Base-by-base conservation (phyloP, 306 rosid species). In the Begonia peltatifolia region DNA sequence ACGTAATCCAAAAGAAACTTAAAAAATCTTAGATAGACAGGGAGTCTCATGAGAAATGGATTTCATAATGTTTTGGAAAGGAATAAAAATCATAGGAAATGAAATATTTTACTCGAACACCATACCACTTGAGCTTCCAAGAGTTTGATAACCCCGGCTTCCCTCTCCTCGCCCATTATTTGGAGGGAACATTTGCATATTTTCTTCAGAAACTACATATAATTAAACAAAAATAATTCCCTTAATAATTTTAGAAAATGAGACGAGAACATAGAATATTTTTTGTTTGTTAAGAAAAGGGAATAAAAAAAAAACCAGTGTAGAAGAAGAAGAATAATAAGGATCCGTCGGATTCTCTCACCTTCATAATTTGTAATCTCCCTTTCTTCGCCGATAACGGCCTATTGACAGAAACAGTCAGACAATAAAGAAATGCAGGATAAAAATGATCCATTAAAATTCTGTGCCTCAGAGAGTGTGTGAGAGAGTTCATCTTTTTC, bases 101-200 rank as follows among this genome's bases (percentile, higher is more conserved):
- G 38, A 30, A 30, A 58, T 47, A 9, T 17, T 47, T 30, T 8
- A 47, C 10, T 44, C 17, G 50, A 42, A 46, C 14, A 46, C 20
- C 61, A 41, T 58, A 79, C 96, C 99, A 62, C 73, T 51, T 60
- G 96, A 72, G 69, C 62, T 65, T 69, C 66, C 84, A 62, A 79
- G 65, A 51, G 93, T 73, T 75, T 79, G 94, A 74, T 92, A 81
- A 50, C 93, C 87, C 1, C 63, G 68, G 56, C 87, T 84, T 60
- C 69, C 70, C 54, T 50, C 78, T 43, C 79, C 87, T 61, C 38
- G 38, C 6, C 80, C 89, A 60, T 68, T 74, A 51, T 43, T 77
- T 41, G 96, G 93, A 60, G 89, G 96, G 59, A 83, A 90, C 57
- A 67, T 83, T 75, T 90, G 93, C 94, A 86, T 36, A 55, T 68